Base-by-base conservation (phyloP, 2,329 filamentous ascomycete genomes). In the Cordyceps sp. region DNA sequence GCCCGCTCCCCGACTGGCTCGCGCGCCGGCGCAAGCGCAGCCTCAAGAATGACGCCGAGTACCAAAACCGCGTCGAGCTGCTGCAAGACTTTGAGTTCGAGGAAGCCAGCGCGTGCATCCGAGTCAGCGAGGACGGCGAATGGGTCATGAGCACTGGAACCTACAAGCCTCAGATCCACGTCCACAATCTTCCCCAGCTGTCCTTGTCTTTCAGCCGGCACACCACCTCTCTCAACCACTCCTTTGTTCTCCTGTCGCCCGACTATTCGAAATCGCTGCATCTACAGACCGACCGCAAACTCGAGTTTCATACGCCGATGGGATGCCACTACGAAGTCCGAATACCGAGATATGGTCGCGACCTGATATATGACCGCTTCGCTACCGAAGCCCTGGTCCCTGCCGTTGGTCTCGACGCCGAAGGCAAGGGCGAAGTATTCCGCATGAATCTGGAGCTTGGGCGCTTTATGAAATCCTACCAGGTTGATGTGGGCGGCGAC, bases 21-120 rank as follows among this genome's bases (percentile, higher is more conserved):
- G 80, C 85, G 22, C 72, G 84, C 42, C 78, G 84, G 45, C 69
- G 88, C 51, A 96, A 94, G 64, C 71, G 81, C 52, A 92, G 82
- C 49, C 61, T 94, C 44, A 96, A 96, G 57, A 76, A 88, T 43
- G 88, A 96, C 50, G 67, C 80, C 37, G 88, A 94, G 50, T 96
- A 88, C 57, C 78, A 86, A 40, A 93, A 85, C 53, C 79, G 90
- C 42, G 78, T 98, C 44, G 90, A 98, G 55, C 66, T 98, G 35
- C 69, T 98, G 24, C 90, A 98, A 48, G 90, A 98, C 50, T 98
- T 98, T 54, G 86, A 92, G 49, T 96, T 98, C 47, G 86, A 94
- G 47, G 86, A 93, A 57, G 88, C 92, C 26, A 93, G 85, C 50
- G 73, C 78, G 43, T 94, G 88, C 50, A 73, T 98, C 39, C 73